These are phyloP conservation scores for Quaeritorhiza haematococci DNA, from an alignment of 371 early-diverging fungal genomes.

Conservation along the genomic window DNA sequence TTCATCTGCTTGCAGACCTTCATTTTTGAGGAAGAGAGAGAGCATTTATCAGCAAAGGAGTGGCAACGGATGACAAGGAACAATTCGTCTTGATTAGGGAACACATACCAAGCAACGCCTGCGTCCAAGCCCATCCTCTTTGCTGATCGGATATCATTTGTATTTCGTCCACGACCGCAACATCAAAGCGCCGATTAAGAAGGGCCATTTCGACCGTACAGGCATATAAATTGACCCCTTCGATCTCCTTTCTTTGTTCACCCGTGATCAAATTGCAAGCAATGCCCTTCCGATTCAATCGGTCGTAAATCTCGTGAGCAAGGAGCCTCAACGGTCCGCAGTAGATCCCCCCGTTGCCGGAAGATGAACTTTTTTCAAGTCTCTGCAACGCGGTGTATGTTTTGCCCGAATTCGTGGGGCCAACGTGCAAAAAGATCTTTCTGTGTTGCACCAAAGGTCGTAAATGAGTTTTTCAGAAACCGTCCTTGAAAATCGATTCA, in stretches of 20 bases:
- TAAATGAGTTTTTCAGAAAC: conserved; percentile 1
- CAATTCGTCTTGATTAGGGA: not conserved
- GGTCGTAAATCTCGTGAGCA: conserved; percentile 88
- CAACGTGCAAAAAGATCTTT: conserved; percentile 87
- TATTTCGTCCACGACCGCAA: conserved; percentile 95
- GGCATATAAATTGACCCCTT: conserved; percentile 41
- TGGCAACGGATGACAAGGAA: not conserved
- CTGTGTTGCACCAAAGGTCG: conserved; percentile 14
- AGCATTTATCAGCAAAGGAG: not conserved
- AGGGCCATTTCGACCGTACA: conserved; percentile 92
- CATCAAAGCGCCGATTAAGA: conserved; percentile 54
- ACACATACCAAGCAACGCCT: conserved; percentile 65
- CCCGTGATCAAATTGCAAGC: conserved; percentile 86
- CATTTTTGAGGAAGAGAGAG: too few species aligned
- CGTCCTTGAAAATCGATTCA: conserved; percentile 1
- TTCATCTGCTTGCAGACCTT: conserved; percentile 68
- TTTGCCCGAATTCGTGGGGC: conserved; percentile 96
- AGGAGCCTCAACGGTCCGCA: conserved; percentile 84
- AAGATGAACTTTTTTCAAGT: conserved; percentile 46
- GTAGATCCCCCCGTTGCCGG: not conserved
- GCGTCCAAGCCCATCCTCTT: conserved; percentile 96
- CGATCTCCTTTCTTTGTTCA: conserved; percentile 72
- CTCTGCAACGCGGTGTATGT: conserved; percentile 82
- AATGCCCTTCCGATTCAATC: conserved; percentile 68
- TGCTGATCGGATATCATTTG: conserved; percentile 85